Evolutionary conservation across 768 basidiomycete species (phyloP).

Genomic region (Punctularia strigosozonata): DNA sequence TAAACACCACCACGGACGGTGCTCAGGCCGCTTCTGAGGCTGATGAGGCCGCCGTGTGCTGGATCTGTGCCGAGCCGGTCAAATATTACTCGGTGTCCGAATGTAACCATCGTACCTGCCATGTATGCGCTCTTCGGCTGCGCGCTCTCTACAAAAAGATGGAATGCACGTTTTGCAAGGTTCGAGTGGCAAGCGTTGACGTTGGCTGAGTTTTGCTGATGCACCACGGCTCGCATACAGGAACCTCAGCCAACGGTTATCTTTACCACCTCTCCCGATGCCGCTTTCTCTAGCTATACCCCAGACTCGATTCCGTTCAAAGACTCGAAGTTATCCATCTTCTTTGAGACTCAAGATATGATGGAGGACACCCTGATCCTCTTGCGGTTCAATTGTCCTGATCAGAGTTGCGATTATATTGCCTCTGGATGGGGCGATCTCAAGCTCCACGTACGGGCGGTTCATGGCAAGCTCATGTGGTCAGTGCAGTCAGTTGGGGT

Average conservation of each 20-base stretch:
- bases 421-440: conserved; percentile 86
- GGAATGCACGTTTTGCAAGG: conserved; percentile 97
- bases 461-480: conserved; percentile 78
- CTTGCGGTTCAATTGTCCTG: conserved; percentile 91
- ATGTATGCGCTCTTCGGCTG: conserved; percentile 81
- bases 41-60: conserved; percentile 49
- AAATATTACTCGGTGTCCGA: conserved; percentile 82
- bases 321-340: conserved; percentile 64
- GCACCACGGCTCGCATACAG: conserved; percentile 22
- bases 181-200: conserved; percentile 19
- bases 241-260: conserved; percentile 65
- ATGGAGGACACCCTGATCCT: conserved; percentile 91
- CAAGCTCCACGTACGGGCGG: conserved; percentile 68
- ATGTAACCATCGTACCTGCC: conserved; percentile 93
- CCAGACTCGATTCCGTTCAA: conserved; percentile 47
- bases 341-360: conserved; percentile 85
- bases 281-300: conserved; percentile 45
- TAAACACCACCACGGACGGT: conserved; percentile 3
- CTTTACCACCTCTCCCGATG: conserved; percentile 58
- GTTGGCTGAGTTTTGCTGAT: neutral
- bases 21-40: conserved; percentile 7
- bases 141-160: conserved; percentile 88
- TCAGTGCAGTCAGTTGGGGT: no score
- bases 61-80: conserved; percentile 91
- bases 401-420: conserved; percentile 69